phyloP scores from a whole-genome alignment of 768 basidiomycete species.

The Guyanaporus albipodus region DNA sequence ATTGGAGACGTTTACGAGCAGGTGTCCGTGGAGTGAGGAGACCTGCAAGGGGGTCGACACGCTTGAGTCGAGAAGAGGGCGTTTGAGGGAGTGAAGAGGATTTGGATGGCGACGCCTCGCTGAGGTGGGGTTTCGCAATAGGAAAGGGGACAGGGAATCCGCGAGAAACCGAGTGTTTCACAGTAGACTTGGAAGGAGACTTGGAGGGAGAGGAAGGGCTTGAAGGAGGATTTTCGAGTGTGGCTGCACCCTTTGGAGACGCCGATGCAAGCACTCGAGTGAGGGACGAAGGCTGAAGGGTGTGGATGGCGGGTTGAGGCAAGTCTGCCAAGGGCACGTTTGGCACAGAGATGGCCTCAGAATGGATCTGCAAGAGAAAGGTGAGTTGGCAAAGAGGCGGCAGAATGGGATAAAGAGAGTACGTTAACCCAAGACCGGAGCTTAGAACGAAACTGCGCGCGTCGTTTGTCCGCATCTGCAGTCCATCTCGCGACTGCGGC shows the following conservation, averaged over 20 bases:
- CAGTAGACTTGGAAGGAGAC: slow-evolving; percentile 38
- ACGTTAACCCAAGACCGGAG: slow-evolving; percentile 65
- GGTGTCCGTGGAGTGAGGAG: slow-evolving; percentile 37
- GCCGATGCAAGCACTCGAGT: slow-evolving; percentile 69
- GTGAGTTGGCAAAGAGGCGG: slow-evolving; percentile 3
- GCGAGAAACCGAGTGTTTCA: slow-evolving; percentile 14
- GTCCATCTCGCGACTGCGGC: slow-evolving; percentile 89
- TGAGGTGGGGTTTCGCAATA: slow-evolving; percentile 32
- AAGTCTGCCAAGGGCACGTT: slow-evolving; percentile 62
- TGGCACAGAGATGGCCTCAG: slow-evolving; percentile 42
- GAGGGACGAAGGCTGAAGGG: slow-evolving; percentile 58
- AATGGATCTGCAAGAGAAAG: slow-evolving; percentile 45
- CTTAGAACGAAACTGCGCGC: slow-evolving; percentile 54
- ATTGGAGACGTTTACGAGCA: slow-evolving; percentile 44
- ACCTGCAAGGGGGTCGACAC: slow-evolving; percentile 31
- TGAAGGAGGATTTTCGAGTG: slow-evolving; percentile 32
- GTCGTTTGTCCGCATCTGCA: slow-evolving; percentile 58
- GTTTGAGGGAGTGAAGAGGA: slow-evolving; percentile 59
- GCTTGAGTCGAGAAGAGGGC: slow-evolving; percentile 48
- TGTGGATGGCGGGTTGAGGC: slow-evolving; percentile 47
- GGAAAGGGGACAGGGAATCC: slow-evolving; percentile 42
- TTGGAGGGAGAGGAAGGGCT: slow-evolving; percentile 37
- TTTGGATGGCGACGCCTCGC: slow-evolving; percentile 43
- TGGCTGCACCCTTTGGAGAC: slow-evolving; percentile 56
- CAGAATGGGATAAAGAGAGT: background rate